Evolutionary conservation across 2,329 filamentous ascomycete species (phyloP).

Genomic region (Claviceps spartinae): DNA sequence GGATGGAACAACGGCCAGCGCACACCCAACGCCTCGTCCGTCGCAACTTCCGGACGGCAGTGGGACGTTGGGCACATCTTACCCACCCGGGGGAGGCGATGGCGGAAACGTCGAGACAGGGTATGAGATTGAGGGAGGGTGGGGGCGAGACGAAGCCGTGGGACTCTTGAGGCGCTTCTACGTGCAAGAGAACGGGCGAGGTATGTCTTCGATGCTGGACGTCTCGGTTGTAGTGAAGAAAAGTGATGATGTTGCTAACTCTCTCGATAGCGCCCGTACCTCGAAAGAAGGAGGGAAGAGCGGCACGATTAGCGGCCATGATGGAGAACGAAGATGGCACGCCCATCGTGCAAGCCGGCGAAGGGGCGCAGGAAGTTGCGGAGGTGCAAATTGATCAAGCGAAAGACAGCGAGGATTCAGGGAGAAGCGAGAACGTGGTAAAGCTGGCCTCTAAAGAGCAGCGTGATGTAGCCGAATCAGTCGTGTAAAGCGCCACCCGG

Average conservation of each 20-base stretch:
- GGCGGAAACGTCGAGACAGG: conserved; percentile 62
- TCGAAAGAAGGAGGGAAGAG: conserved; percentile 41
- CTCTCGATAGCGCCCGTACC: conserved; percentile 31
- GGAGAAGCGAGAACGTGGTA: neutral
- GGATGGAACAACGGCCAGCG: conserved; percentile 26
- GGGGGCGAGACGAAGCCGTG: conserved; percentile 85
- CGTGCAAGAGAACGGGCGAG: conserved; percentile 92
- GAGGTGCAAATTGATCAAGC: neutral
- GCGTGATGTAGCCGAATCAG: neutral
- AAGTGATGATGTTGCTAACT: conserved; percentile 7
- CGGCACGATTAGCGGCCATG: conserved; percentile 38
- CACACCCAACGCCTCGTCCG: conserved; percentile 23
- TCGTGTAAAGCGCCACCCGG: neutral
- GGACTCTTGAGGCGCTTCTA: conserved; percentile 89
- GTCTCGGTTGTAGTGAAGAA: neutral
- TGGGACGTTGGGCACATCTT: conserved; percentile 23
- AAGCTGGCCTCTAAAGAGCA: neutral
- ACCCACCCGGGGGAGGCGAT: conserved; percentile 29
- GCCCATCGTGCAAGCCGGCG: neutral
- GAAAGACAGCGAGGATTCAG: neutral
- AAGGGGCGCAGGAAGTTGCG: neutral
- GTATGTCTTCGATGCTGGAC: conserved; percentile 28
- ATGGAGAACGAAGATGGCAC: conserved; percentile 27
- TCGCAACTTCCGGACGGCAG: conserved; percentile 24
- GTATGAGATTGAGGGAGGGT: conserved; percentile 73